Base-by-base conservation (phyloP, 2,329 filamentous ascomycete genomes). In the Pyrenophora seminiperda region DNA sequence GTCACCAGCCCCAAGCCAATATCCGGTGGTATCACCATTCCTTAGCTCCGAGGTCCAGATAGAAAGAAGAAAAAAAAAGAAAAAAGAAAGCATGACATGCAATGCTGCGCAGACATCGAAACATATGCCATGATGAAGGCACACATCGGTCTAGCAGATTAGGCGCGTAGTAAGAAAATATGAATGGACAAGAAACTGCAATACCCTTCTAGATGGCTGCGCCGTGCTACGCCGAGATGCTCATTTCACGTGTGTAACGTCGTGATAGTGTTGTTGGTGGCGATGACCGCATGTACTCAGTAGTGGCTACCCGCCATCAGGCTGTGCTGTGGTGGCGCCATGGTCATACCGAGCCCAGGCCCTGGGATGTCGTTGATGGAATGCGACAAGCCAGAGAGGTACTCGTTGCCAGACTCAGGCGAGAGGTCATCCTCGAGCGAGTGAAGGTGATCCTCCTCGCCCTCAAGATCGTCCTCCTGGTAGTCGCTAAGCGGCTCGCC, bases 381-480 rank as follows among this genome's bases (percentile, higher is more conserved):
- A 51, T 67, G 63, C 30, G 64, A 59, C 18, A 66, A 51, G 40
- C 50, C 44, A 24, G 59, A 53, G 45, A 73, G 61, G 69, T 88
- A 89, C 46, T 84, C 84, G 58, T 81, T 78, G 58, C 89, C 85
- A 0, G 87, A 89, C 39, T 82, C 85, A 13, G 90, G 88, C 10
- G 89, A 91, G n/a, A 88, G 85, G 14, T 88, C 85, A 58, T 91
- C 90, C 57, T 91, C 90, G 20, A 92, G 82, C 31, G 90, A 87
- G 43, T 88, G 88, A 47, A 93, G 85, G 22, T 92, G 89, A 61
- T 94, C 90, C 59, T 95, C 91, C 53, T 93, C 90, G 46, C 94
- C 89, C 67, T 96, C 91, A 61, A 93, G 85, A 37, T 95, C 91
- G 63, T 96, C 91, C 49, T 93, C 91, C 31, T 88, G 88, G 53